A percentile compares a stretch with the other conserved stretches of the same genome.
These are phyloP conservation scores for Lizonia empirigonia DNA, from an alignment of 2,329 filamentous ascomycete genomes.

Conservation along the genomic window DNA sequence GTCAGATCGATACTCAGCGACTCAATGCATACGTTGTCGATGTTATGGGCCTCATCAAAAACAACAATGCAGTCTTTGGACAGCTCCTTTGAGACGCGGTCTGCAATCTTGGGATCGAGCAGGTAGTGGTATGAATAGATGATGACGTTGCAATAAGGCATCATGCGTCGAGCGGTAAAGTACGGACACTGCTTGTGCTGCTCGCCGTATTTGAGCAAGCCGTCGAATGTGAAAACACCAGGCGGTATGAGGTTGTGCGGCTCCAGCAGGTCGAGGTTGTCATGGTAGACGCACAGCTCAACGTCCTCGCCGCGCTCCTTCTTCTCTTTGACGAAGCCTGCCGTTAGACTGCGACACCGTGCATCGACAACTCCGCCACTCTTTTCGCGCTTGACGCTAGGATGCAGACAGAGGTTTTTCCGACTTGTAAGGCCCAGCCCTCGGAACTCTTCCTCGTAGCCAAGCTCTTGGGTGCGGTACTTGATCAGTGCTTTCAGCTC, in stretches of 20 bases:
- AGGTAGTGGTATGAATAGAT: slow-evolving; percentile 99
- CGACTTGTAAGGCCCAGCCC: slow-evolving; percentile 91
- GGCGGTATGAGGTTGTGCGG: slow-evolving; percentile 93
- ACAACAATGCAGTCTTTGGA: slow-evolving; percentile 99
- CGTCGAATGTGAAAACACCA: slow-evolving; percentile 94
- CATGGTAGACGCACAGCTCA: slow-evolving; percentile 93
- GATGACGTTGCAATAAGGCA: slow-evolving; percentile 99
- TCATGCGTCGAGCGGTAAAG: slow-evolving; percentile 95
- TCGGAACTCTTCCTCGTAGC: slow-evolving; percentile 88
- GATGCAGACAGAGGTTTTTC: slow-evolving; percentile 96
- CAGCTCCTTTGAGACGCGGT: slow-evolving; percentile 90
- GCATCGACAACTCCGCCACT: slow-evolving; percentile 93
- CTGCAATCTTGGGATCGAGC: slow-evolving; percentile 96
- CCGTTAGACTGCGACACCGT: slow-evolving; percentile 92
- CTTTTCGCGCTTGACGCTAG: slow-evolving; percentile 94
- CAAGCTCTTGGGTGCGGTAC: slow-evolving; percentile 87
- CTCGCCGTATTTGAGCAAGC: slow-evolving; percentile 86
- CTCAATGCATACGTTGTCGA: slow-evolving; percentile 99
- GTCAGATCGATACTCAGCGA: slow-evolving; percentile 96
- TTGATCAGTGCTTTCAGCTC: slow-evolving; percentile 95
- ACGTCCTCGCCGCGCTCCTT: slow-evolving; percentile 95
- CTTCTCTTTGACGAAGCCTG: slow-evolving; percentile 96
- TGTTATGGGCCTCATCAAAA: slow-evolving; percentile 98
- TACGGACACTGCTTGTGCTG: slow-evolving; percentile 97
- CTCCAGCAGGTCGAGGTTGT: slow-evolving; percentile 95